Conservation (phyloP, 331 rosid genomes). For the Cucumis variabilis region DNA sequence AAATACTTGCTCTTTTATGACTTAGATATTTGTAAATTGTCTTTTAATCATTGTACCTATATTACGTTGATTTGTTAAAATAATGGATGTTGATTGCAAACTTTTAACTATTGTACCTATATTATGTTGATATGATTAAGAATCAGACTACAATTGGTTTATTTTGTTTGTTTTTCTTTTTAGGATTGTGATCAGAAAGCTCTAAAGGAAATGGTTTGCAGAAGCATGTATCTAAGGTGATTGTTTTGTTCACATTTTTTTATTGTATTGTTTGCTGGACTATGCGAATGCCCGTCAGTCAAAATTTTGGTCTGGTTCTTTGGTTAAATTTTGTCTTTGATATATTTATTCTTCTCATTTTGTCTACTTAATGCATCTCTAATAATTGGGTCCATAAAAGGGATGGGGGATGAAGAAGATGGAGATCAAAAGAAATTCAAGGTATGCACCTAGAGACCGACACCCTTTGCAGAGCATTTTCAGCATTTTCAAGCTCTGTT, state of each 20-base stretch:
- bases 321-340: neutral
- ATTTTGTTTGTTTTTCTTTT: slow-evolving; percentile 1
- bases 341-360: neutral
- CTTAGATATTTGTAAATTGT: too few species aligned
- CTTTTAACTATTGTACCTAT: too few species aligned
- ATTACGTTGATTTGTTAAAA: too few species aligned
- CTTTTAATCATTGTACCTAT: too few species aligned
- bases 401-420: slow-evolving; percentile 49
- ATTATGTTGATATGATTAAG: too few species aligned
- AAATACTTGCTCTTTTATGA: too few species aligned
- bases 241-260: slow-evolving; percentile 29
- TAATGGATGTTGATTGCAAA: too few species aligned
- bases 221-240: slow-evolving; percentile 45
- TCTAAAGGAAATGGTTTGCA: slow-evolving; percentile 54
- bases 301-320: neutral
- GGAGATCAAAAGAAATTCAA: slow-evolving; percentile 50
- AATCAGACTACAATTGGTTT: too few species aligned
- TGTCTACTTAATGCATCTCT: slow-evolving; percentile 17
- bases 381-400: slow-evolving; percentile 41
- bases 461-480: too few species aligned
- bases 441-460: slow-evolving; percentile 42
- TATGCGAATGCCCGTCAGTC: neutral
- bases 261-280: neutral
- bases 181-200: slow-evolving; percentile 80
- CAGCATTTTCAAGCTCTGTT: neutral